Base-by-base conservation (phyloP, 176 grass and related monocot genomes). In the Avena insularis region DNA sequence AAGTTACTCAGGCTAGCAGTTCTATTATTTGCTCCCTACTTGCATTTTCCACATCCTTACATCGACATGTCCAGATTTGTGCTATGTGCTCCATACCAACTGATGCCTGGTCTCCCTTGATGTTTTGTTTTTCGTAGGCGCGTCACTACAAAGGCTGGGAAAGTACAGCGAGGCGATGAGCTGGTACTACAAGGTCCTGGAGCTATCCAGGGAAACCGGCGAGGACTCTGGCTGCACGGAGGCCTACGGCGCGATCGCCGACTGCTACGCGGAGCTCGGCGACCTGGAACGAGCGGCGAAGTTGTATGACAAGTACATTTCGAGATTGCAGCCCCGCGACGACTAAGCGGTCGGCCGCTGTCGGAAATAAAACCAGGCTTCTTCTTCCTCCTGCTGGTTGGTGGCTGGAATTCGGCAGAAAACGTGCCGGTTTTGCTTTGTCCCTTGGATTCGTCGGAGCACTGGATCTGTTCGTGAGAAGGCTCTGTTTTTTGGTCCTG, bases 301-400 rank as follows among this genome's bases (percentile, higher is more conserved):
- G 83, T 38, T 95, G 20, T 95, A 95, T 6, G 93, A 92, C 86
- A 89, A 92, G 50, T 95, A 95, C 71, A 92, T 95, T 50, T 77
- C 88, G 36, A 84, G 88, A 78, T 6, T 92, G 72, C 74, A 81
- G 58, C 79, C 81, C 33, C 31, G 20, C 2, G 86, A 95, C 2
- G 86, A 95, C 17, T 91, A 20, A 84, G 9, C 8, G 8, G 3
- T 47, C 14, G 17, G 9, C 3, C 66, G 9, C 82, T 40, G 2
- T 33, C 48, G 0, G 25, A 4, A 21, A 55, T 19, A 12, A 58
- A 70, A 79, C 21, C 17, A 14, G 1, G 64, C 60, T 62, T 47
- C 77, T 31, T 31, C 62, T 86, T 12, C 33, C 14, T 14, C 53
- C 10, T 12, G 4, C 16, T 66, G 12, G 21, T 20, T 6, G 43